Evolutionary conservation across 1,284 basidiomycete genomes (phyloP).

Genomic region (Trichosporon sp.): DNA sequence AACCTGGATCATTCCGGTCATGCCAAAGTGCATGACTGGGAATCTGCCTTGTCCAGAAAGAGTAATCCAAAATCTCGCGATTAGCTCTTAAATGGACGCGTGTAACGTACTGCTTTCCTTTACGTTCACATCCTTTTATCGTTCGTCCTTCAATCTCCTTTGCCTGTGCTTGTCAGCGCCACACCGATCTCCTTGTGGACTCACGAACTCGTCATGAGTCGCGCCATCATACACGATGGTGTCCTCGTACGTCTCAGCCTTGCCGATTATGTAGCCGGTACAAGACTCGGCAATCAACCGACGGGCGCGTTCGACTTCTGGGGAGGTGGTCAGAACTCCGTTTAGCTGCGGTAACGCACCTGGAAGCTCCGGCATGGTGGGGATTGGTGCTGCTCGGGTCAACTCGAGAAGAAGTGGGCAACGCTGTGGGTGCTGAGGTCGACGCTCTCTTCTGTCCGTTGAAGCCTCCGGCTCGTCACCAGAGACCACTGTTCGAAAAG

Average conservation of each 20-base stretch:
- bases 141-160: constrained; percentile 65
- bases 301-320: constrained; percentile 73
- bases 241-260: constrained; percentile 68
- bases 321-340: background rate
- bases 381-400: background rate
- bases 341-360: constrained; percentile 54
- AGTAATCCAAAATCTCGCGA: constrained; percentile 66
- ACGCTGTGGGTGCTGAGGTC: background rate
- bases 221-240: constrained; percentile 69
- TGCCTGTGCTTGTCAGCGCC: constrained; percentile 57
- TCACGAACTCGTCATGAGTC: constrained; percentile 68
- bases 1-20: constrained; percentile 78
- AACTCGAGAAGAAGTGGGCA: background rate
- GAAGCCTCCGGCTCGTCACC: background rate
- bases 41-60: constrained; percentile 66
- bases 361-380: constrained; percentile 67
- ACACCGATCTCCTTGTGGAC: constrained; percentile 40
- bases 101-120: constrained; percentile 66
- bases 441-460: background rate
- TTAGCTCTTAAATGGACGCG: background rate
- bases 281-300: constrained; percentile 64
- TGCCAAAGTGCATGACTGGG: constrained; percentile 78
- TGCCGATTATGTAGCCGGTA: constrained; percentile 63
- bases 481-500: background rate
- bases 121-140: constrained; percentile 66